Evolutionary conservation across 768 basidiomycete genomes (phyloP), one percentile per base, ranked within the genome.

Genomic region (Suillus decipiens): DNA sequence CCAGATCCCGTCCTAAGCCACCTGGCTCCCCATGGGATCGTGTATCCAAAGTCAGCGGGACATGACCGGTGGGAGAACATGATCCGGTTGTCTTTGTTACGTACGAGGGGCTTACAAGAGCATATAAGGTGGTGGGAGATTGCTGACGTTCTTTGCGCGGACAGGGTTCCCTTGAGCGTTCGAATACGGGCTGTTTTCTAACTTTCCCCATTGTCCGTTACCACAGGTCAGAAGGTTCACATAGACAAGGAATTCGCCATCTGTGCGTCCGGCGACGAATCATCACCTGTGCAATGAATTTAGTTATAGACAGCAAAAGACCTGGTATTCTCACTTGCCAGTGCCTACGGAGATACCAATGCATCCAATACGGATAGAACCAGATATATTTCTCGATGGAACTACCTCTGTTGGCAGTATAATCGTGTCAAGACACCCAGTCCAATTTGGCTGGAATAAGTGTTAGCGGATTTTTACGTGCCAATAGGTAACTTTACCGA

Each of bases 331-430:
- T 59, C 47, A 59, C 79, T 69, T 67, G 84, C 28, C 28, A 28
- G 28, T 28, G 28, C 90, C 90, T 22, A 91, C 89, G 33, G 80
- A 76, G 50, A 96, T 77, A 69, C 85, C 78, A 56, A 86, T 70
- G 73, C 93, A 95, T 69, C 75, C 85, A 50, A 86, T 86, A 28
- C 70, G 76, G 24, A 83, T 82, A 34, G 81, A 81, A 19, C 72
- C 71, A 2, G 87, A 78, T 57, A 81, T 80, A 56, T 80, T 78
- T 57, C 84, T 84, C 77, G 87, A 87, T 2, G 95, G 77, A n/a
- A 89, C 80, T 22, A 95, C 84, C 75, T 96, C 95, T 0, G 93
- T 93, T 0, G 95, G 95, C 8, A 90, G 82, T n/a, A 81, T 86
- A 64, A 96, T 89, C 1, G 84, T 82, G 62, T 89, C 84, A 48